Conservation (phyloP, 805 yeast genomes). For the Jamesozyma lodderae region DNA sequence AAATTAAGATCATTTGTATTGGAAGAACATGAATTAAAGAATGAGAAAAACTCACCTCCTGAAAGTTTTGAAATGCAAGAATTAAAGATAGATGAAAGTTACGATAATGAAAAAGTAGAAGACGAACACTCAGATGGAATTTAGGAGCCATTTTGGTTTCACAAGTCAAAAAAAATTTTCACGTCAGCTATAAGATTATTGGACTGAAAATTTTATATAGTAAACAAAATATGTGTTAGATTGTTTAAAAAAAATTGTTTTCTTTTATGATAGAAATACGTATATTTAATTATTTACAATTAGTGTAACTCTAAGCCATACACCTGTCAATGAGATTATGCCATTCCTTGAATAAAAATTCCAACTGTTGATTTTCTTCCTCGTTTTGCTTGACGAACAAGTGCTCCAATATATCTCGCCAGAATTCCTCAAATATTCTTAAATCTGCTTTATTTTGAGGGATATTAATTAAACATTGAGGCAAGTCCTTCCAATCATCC, state of each 20-base stretch:
- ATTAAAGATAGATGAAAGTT: no score
- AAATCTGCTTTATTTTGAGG: constrained; percentile 31
- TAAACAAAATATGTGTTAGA: no score
- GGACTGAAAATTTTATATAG: no score
- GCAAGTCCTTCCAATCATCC: constrained; percentile 22
- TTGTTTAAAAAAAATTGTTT: background rate
- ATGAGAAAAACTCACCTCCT: background rate
- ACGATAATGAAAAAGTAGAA: no score
- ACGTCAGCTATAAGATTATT: no score
- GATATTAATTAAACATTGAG: constrained; percentile 11
- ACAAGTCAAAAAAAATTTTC: no score
- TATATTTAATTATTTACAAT: background rate
- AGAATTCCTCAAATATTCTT: constrained; percentile 38
- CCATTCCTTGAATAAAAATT: constrained; percentile 32
- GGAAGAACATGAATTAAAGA: constrained; percentile 36
- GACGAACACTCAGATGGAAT: no score
- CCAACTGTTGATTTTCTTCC: constrained; percentile 29
- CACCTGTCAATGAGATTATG: constrained; percentile 5
- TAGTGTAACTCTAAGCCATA: background rate
- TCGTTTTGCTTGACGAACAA: constrained; percentile 35
- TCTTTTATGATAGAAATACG: background rate
- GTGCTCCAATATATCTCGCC: constrained; percentile 39
- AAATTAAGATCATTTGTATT: constrained; percentile 50
- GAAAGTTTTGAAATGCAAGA: constrained; percentile 2
- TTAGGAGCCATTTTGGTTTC: no score